Base-by-base conservation (phyloP, 2,329 filamentous ascomycete species). In the Epichloe aotearoae region DNA sequence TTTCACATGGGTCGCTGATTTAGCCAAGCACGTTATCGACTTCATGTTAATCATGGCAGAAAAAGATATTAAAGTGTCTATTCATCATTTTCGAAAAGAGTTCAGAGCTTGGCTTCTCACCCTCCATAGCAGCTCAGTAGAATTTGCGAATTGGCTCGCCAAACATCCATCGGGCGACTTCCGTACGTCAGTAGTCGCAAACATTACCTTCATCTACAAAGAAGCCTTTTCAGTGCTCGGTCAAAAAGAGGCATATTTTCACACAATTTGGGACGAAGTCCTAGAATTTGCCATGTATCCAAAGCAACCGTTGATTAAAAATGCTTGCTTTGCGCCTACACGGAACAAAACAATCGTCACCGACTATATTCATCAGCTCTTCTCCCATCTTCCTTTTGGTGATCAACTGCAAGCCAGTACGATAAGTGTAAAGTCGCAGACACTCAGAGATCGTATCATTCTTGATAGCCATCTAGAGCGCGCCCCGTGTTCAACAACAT, bases 21-120 rank as follows among this genome's bases (percentile, higher is more conserved):
- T 93, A 0, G 73, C 77, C 0, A 91, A 90, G 59, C 80, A 88
- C 57, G 74, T 85, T 23, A 72, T 89, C 1, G 83, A 89, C 54
- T 93, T 76, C 56, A 69, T 85, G 46, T 62, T 65, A 3, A 47
- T 61, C 10, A 64, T 69, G 52, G 56, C 62, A 3, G 56, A 63
- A 8, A 54, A 55, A 12, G 46, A 57, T 0, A 58, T 56, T 0
- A 60, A 59, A 2, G 73, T 84, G 1, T 64, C 66, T 0, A 68
- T 89, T 0, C 50, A 66, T 3, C 66, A 80, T 48, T 90, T 93
- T 55, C 67, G 71, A 8, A 51, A 52, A 0, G 58, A 69, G 0
- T 93, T 93, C 55, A 62, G 66, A 34, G 49, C 53, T 0, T 89
- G 83, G 82, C 59, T 86, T 0, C 23, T 55, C 1, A 53, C 60